phyloP scores from a whole-genome alignment of 805 yeast genomes.

The Wickerhamomyces pijperi region DNA sequence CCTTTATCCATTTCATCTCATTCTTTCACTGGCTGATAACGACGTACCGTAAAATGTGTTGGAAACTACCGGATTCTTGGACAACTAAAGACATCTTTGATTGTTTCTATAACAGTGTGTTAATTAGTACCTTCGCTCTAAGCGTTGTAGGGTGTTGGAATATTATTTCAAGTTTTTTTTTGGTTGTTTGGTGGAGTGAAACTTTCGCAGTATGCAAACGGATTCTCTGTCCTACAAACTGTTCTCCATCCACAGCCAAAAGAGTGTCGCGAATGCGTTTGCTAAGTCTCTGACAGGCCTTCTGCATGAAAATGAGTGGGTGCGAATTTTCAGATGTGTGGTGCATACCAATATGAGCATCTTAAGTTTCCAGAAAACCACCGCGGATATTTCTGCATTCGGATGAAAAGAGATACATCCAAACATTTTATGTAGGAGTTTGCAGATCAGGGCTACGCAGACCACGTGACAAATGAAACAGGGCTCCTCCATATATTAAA shows the following conservation, averaged over 20 bases:
- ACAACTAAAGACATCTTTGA: slow-evolving; percentile 83
- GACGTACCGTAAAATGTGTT: slow-evolving; percentile 99
- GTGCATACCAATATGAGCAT: neutral
- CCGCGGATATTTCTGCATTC: slow-evolving; percentile 1
- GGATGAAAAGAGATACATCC: neutral
- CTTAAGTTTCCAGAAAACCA: too few relatives aligned
- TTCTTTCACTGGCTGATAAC: neutral
- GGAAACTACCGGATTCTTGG: slow-evolving; percentile 99
- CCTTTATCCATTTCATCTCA: neutral
- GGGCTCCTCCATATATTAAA: too few relatives aligned
- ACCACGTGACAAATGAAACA: neutral
- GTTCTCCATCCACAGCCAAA: neutral
- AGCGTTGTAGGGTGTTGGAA: slow-evolving; percentile 3
- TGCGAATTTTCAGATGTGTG: neutral
- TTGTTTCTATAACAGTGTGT: slow-evolving; percentile 2
- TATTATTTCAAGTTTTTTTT: slow-evolving; percentile 9
- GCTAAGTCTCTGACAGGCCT: neutral
- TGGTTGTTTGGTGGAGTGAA: slow-evolving; percentile 1
- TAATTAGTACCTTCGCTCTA: neutral
- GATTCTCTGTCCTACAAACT: neutral
- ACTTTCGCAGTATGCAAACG: neutral
- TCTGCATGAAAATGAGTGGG: neutral
- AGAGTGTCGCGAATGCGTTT: neutral
- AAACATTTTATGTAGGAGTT: neutral
- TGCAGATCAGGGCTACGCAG: neutral